Conservation (phyloP, 2,329 filamentous ascomycete species). For the Pezicula radicicola region DNA sequence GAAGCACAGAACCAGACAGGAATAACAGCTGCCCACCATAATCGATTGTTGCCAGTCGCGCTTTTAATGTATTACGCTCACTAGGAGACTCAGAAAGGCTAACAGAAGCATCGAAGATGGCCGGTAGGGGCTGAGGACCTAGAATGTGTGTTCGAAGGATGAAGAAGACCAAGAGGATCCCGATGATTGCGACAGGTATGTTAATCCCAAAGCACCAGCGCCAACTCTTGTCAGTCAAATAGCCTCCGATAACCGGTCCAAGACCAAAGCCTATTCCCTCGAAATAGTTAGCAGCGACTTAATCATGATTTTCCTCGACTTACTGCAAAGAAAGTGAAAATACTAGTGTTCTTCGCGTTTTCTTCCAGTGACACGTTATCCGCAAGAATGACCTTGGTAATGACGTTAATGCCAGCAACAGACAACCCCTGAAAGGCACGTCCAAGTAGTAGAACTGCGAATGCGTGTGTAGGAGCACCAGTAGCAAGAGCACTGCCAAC, state of each 20-base stretch:
- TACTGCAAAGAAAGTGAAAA: constrained; percentile 57
- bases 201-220: constrained; percentile 64
- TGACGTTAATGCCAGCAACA: constrained; percentile 57
- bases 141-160: constrained; percentile 56
- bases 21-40: constrained; percentile 52
- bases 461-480: constrained; percentile 47
- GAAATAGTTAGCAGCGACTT: constrained; percentile 41
- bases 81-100: constrained; percentile 9
- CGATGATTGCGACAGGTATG: constrained; percentile 47
- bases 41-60: constrained; percentile 51
- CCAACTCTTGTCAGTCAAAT: constrained; percentile 53
- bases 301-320: not conserved
- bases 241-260: constrained; percentile 54
- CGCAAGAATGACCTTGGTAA: constrained; percentile 57
- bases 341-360: constrained; percentile 56
- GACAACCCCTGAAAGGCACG: constrained; percentile 59
- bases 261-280: constrained; percentile 21
- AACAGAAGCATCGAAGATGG: constrained; percentile 41
- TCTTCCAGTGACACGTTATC: constrained; percentile 58
- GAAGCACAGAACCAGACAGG: constrained; percentile 25
- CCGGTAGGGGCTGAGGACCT: constrained; percentile 45
- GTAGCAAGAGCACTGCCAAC: constrained; percentile 60
- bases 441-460: constrained; percentile 57
- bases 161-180: constrained; percentile 50
- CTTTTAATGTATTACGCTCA: constrained; percentile 8